Conservation (phyloP, 2,329 filamentous ascomycete genomes). For the Akanthomyces dipterigenus region DNA sequence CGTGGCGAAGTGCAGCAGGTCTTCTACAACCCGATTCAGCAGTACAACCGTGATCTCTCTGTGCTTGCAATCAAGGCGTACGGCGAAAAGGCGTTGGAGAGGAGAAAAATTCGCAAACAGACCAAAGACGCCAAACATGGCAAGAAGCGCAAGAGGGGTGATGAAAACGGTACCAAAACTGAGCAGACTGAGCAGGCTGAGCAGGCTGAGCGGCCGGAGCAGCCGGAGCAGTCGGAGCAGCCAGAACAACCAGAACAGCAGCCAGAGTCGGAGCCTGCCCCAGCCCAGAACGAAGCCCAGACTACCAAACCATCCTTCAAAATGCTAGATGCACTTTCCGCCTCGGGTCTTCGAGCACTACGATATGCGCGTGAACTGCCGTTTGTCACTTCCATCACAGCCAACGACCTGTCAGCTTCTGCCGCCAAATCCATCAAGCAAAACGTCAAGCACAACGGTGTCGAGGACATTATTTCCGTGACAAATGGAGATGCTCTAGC, state of each 20-base stretch:
- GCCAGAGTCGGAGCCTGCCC: neutral
- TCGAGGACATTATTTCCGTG: constrained; percentile 63
- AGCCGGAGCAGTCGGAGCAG: constrained; percentile 8
- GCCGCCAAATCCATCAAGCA: constrained; percentile 75
- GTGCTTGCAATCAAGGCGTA: constrained; percentile 88
- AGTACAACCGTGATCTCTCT: constrained; percentile 95
- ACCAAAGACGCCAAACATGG: constrained; percentile 30
- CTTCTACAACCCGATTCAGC: constrained; percentile 98
- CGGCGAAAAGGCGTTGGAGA: constrained; percentile 57
- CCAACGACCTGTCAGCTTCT: constrained; percentile 77
- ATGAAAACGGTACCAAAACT: constrained; percentile 22
- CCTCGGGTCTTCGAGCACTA: constrained; percentile 82
- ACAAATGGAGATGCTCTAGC: constrained; percentile 77
- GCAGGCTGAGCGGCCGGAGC: neutral
- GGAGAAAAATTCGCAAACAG: constrained; percentile 24
- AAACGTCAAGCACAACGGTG: constrained; percentile 77
- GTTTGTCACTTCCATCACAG: constrained; percentile 71
- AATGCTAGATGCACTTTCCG: constrained; percentile 93
- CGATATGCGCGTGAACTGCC: constrained; percentile 90
- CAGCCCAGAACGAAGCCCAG: constrained; percentile 20
- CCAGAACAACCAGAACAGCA: neutral
- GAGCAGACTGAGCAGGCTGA: constrained; percentile 1
- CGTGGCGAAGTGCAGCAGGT: constrained; percentile 66
- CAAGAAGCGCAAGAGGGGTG: constrained; percentile 34
- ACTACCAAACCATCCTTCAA: constrained; percentile 50